phyloP scores from a whole-genome alignment of 1,284 basidiomycete species.

The Peniophora sp. region DNA sequence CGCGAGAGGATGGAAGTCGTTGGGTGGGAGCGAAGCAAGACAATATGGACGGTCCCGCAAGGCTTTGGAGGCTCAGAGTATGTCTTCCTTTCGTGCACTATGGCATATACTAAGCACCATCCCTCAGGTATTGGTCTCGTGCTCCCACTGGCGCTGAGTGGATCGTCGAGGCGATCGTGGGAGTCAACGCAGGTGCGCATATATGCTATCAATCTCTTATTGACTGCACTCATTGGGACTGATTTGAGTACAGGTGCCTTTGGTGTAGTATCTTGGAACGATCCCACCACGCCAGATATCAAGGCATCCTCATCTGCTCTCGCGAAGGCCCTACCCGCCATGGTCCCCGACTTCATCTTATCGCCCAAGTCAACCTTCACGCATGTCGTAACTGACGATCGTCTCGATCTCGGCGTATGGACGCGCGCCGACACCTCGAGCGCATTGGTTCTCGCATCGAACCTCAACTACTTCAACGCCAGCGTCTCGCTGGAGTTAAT shows the following conservation, averaged over 20 bases:
- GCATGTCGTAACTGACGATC: conserved; percentile 17
- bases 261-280: conserved; percentile 62
- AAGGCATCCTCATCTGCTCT: conserved; percentile 47
- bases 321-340: conserved; percentile 31
- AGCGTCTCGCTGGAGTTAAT: conserved; percentile 15
- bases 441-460: conserved; percentile 33
- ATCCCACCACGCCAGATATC: conserved; percentile 56
- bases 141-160: conserved; percentile 63
- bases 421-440: conserved; percentile 11
- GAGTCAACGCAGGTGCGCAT: conserved; percentile 62
- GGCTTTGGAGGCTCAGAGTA: conserved; percentile 57
- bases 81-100: conserved; percentile 15
- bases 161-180: conserved; percentile 53
- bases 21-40: conserved; percentile 56
- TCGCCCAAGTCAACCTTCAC: conserved; percentile 19
- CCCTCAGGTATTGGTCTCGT: conserved; percentile 56
- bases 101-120: not conserved
- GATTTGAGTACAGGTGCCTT: not conserved
- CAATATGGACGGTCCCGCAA: conserved; percentile 72
- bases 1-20: conserved; percentile 43
- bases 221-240: not conserved
- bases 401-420: conserved; percentile 34
- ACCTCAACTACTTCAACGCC: conserved; percentile 28
- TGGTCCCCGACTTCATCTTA: conserved; percentile 32
- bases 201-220: conserved; percentile 20